Percentiles rank a stretch among this genome's conserved stretches.
These are phyloP conservation scores for Schizopora paradoxa DNA, from an alignment of 1,284 basidiomycete species.

Conservation along the genomic window DNA sequence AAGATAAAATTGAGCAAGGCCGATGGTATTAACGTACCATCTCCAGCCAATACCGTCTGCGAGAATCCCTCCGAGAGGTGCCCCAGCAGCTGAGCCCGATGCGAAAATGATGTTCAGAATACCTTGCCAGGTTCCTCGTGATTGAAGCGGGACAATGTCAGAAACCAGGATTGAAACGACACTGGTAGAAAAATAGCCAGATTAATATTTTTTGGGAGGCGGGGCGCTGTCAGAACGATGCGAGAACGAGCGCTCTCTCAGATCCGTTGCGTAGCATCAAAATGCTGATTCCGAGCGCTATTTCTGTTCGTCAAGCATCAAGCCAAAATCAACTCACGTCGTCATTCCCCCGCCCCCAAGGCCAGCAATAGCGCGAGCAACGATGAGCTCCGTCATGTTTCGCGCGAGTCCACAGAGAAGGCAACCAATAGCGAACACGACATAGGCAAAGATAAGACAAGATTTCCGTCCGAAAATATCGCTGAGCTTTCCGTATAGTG, in stretches of 20 bases:
- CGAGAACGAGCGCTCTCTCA: too few relatives aligned
- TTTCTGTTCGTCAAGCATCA: not conserved
- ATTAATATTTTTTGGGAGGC: not conserved
- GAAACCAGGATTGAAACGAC: conserved; percentile 59
- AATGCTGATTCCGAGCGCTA: not conserved
- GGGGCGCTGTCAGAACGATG: too few relatives aligned
- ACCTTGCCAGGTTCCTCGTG: conserved; percentile 60
- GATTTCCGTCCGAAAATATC: conserved; percentile 61
- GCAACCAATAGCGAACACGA: conserved; percentile 48
- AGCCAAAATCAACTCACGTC: conserved; percentile 39
- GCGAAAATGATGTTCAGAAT: conserved; percentile 54
- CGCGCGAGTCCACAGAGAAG: conserved; percentile 48
- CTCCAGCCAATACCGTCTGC: conserved; percentile 61
- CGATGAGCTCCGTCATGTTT: conserved; percentile 52
- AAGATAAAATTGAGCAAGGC: not conserved
- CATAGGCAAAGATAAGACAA: conserved; percentile 52
- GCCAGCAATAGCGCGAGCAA: conserved; percentile 51
- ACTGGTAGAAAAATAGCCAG: conserved; percentile 28
- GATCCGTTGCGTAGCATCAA: too few relatives aligned
- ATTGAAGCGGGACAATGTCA: conserved; percentile 53
- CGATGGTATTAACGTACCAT: conserved; percentile 35
- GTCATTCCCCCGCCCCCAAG: conserved; percentile 63
- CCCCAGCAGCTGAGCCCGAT: conserved; percentile 48
- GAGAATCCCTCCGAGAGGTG: conserved; percentile 53
- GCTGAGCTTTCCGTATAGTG: conserved; percentile 58